phyloP scores from a whole-genome alignment of 768 basidiomycete species.

The Suillus fuscotomentosus region DNA sequence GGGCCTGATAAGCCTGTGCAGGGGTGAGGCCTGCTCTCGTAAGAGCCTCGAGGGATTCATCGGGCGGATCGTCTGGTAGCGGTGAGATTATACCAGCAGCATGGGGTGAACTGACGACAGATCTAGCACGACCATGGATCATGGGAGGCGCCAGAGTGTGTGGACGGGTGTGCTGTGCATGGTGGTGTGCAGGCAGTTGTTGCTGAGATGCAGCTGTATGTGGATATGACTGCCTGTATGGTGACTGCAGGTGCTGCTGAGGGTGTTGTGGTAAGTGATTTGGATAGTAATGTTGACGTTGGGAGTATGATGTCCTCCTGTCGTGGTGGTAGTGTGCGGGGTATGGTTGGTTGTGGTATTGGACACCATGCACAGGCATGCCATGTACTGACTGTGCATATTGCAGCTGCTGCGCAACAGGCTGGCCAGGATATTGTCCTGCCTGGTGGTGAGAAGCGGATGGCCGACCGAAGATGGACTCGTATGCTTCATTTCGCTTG shows the following conservation, averaged over 20 bases:
- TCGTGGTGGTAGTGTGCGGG: constrained; percentile 41
- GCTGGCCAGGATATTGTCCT: neutral
- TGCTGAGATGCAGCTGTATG: constrained; percentile 33
- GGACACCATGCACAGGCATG: constrained; percentile 19
- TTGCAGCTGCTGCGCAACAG: constrained; percentile 18
- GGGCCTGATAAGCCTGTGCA: constrained; percentile 80
- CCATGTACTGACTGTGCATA: constrained; percentile 9
- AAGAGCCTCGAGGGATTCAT: constrained; percentile 42
- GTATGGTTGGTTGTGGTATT: constrained; percentile 35
- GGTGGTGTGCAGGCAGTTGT: constrained; percentile 14
- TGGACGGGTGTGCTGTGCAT: constrained; percentile 21
- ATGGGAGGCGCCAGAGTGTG: constrained; percentile 39
- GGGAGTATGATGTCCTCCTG: constrained; percentile 46
- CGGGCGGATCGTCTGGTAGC: constrained; percentile 49
- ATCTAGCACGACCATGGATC: constrained; percentile 46
- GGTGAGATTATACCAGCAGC: constrained; percentile 44
- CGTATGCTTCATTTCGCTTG: constrained; percentile 80
- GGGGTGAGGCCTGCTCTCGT: constrained; percentile 61
- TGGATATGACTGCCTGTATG: constrained; percentile 37
- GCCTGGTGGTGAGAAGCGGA: constrained; percentile 51
- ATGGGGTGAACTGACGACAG: constrained; percentile 44
- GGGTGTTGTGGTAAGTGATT: constrained; percentile 18
- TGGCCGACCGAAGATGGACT: constrained; percentile 84
- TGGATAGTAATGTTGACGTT: constrained; percentile 22
- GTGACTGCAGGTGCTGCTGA: constrained; percentile 15